These are phyloP conservation scores for Metschnikowia lachancei DNA, from an alignment of 805 yeast genomes.

Conservation along the genomic window DNA sequence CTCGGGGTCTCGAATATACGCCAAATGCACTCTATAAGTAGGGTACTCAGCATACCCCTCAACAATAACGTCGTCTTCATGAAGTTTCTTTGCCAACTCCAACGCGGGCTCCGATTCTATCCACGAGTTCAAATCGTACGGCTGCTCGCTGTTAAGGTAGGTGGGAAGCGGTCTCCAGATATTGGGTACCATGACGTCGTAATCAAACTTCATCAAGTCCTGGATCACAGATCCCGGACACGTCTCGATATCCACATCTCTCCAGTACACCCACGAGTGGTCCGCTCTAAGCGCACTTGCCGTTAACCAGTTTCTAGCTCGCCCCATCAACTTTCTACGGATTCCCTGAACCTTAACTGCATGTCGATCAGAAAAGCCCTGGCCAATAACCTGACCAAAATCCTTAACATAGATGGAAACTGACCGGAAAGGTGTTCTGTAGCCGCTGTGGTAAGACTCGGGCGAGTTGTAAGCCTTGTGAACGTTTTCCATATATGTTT, in stretches of 20 bases:
- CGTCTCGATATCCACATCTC: conserved; percentile 84
- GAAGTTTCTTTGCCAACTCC: conserved; percentile 58
- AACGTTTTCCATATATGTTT: conserved; percentile 53
- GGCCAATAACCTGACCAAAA: conserved; percentile 82
- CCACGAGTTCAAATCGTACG: conserved; percentile 97
- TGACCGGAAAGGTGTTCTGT: conserved; percentile 68
- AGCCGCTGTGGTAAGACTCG: conserved; percentile 52
- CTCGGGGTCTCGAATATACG: conserved; percentile 59
- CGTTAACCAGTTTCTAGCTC: conserved; percentile 82
- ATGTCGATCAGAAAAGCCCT: conserved; percentile 79
- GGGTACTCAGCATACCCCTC: conserved; percentile 88
- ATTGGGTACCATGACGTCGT: conserved; percentile 77
- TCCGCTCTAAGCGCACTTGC: conserved; percentile 73
- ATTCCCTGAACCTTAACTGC: conserved; percentile 84
- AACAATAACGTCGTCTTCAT: conserved; percentile 82
- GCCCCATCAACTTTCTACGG: conserved; percentile 79
- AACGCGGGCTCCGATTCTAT: conserved; percentile 79
- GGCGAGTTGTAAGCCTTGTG: conserved; percentile 62
- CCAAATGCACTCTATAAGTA: conserved; percentile 81
- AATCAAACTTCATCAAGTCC: conserved; percentile 64
- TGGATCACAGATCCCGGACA: conserved; percentile 75
- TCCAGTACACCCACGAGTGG: conserved; percentile 90
- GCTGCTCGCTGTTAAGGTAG: conserved; percentile 86
- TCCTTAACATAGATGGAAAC: conserved; percentile 79
- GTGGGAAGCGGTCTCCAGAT: conserved; percentile 98